Conservation (phyloP, 129 eudicot genomes). For the Centella asiatica region DNA sequence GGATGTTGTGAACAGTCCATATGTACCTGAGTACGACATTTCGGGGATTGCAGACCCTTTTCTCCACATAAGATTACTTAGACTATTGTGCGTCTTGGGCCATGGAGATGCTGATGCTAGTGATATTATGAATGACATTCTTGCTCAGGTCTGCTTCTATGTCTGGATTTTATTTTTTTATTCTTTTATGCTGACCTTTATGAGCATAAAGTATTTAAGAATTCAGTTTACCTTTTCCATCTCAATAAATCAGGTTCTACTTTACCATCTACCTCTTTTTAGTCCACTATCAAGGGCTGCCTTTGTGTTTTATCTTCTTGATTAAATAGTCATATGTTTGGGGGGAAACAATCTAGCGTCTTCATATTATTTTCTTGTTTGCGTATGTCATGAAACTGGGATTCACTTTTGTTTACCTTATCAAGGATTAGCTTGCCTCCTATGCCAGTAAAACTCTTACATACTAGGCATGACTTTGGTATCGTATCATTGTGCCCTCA, state of each 20-base stretch:
- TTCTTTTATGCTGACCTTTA: neutral
- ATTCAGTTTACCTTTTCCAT: too few relatives aligned
- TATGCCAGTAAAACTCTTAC: too few relatives aligned
- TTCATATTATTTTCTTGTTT: too few relatives aligned
- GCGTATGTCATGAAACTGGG: too few relatives aligned
- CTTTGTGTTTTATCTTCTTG: neutral
- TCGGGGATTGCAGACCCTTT: constrained; percentile 95
- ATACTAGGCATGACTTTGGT: too few relatives aligned
- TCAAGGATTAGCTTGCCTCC: too few relatives aligned
- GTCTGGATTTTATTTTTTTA: too few relatives aligned
- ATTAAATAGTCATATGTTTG: neutral
- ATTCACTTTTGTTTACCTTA: too few relatives aligned
- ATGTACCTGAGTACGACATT: constrained; percentile 93
- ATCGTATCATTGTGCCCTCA: too few relatives aligned
- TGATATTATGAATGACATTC: constrained; percentile 95
- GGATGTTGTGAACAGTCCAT: constrained; percentile 92
- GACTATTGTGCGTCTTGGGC: constrained; percentile 81
- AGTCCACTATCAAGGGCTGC: neutral
- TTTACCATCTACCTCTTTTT: neutral
- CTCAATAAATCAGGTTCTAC: neutral
- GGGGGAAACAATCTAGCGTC: too few relatives aligned
- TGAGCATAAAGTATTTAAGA: too few relatives aligned
- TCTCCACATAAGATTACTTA: constrained; percentile 84
- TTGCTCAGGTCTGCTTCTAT: constrained; percentile 72
- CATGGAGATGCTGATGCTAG: constrained; percentile 97